phyloP scores from a whole-genome alignment of 2,329 filamentous ascomycete genomes.

The Penicillium sclerotigenum region DNA sequence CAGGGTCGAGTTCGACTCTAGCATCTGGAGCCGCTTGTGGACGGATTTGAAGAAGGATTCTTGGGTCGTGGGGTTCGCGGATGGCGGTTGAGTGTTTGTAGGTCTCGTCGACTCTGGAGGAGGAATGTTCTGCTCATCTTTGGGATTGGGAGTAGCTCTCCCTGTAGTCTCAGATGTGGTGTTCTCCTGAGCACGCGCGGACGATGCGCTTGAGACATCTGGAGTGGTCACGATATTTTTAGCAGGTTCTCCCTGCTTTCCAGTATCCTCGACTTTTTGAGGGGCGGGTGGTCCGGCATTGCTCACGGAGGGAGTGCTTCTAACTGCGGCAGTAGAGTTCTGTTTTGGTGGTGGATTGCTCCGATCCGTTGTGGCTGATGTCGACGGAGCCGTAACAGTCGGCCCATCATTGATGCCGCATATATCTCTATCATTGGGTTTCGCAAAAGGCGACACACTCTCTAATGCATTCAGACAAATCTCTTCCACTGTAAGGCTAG shows the following conservation, averaged over 20 bases:
- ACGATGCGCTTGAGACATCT: constrained; percentile 13
- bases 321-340: constrained; percentile 8
- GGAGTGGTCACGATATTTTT: constrained; percentile 16
- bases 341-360: constrained; percentile 15
- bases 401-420: constrained; percentile 21
- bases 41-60: constrained; percentile 98
- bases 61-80: constrained; percentile 77
- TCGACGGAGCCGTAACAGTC: constrained; percentile 13
- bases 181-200: constrained; percentile 23
- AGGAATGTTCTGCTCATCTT: constrained; percentile 32
- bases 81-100: constrained; percentile 48
- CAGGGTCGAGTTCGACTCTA: constrained; percentile 88
- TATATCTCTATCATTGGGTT: neutral
- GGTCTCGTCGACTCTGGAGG: constrained; percentile 33
- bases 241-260: constrained; percentile 19
- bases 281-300: constrained; percentile 6
- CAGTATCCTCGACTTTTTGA: constrained; percentile 16
- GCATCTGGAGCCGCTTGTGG: constrained; percentile 83
- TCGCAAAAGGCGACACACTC: constrained; percentile 15
- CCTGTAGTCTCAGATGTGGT: constrained; percentile 23
- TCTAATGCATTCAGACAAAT: constrained; percentile 19
- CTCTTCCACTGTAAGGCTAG: constrained; percentile 3
- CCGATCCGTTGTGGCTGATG: constrained; percentile 16
- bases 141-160: constrained; percentile 19
- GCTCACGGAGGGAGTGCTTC: constrained; percentile 3